Base-by-base conservation (phyloP, 2,329 filamentous ascomycete species). In the Fusarium nematophilum region DNA sequence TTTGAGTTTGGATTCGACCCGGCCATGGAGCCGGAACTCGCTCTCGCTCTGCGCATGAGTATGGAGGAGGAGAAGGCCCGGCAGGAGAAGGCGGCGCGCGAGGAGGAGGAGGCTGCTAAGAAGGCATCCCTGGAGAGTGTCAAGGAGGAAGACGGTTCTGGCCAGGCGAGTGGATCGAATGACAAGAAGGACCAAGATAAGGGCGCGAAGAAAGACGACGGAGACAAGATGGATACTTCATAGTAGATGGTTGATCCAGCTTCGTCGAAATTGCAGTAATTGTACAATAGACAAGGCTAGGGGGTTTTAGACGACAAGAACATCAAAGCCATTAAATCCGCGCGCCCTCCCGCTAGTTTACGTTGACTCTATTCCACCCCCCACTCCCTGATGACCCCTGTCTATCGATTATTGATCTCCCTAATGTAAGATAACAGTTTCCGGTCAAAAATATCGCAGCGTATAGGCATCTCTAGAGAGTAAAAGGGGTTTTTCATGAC, bases 401-500 rank as follows among this genome's bases (percentile, higher is more conserved):
- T 48, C 66, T 75, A 79, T 73, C 82, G 84, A 70, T 81, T 87
- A 71, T 89, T 90, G 67, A 88, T 83, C 72, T 87, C 85, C 72
- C 92, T 87, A 69, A 97, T 86, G 77, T 93, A 96, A 30, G 88
- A 91, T 64, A 86, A 84, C 63, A 97, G 75, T 75, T 92, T 92
- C 68, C 93, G 84, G 75, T 99, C 95, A 79, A 97, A 99, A 68
- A 92, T 90, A 72, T 98, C 95, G 77, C 95, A 97, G 59, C 95
- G 84, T 48, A 99, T 87, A 6, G 95, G 95, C 93, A 98, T 99
- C 79, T 99, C 95, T 53, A 97, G 83, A 72, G 95, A 93, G 78
- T 98, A 98, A 73, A 99, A 99, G 1, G 95, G 95, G 75, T 99
- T 99, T 83, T 98, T 99, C 92, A 97, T 98, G 67, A 99, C 95